Base-by-base conservation (phyloP, 139 green algal genomes). In the Haematococcus lacustris region DNA sequence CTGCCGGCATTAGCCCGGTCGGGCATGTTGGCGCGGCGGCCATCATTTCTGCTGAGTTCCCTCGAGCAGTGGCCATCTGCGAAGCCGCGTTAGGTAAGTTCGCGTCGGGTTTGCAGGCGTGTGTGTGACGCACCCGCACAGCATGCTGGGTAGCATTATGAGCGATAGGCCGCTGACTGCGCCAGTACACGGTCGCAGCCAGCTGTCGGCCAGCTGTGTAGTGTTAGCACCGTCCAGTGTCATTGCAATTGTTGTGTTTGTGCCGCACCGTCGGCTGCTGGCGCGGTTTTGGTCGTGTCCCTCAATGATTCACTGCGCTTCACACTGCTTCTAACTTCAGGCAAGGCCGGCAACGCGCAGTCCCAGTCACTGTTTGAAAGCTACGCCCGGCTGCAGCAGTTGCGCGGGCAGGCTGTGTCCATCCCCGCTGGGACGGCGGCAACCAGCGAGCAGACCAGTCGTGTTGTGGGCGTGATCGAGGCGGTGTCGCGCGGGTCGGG, bases 341-440 rank as follows among this genome's bases (percentile, higher is more conserved):
- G 32, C 64, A 70, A 51, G 13, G 71, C 72, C 37, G 72, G 72
- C 62, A 72, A 66, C 35, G 72, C 72, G 1, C 72, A 76, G 71
- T 40, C 33, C 38, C 71, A 82, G 77, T 57, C 53, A 30, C 63
- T 82, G 6, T 70, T 72, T 51, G 80, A 81, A 69, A 64, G 63
- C 4, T 83, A 83, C 38, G 74, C 81, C 3, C 65, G 78, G 33
- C 68, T 89, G 65, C 83, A 87, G 74, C 83, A 87, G 81, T 65
- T 85, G 65, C 76, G 76, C 2, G 81, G 81, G 23, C 64, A 75
- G 61, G 57, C 67, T 9, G 38, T 71, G 6, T 59, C 70, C 23
- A 73, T 83, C 25, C 83, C 83, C 7, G 25, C 78, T 28, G 82
- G 81, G 30, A 76, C 75, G 17, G 73, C 80, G 2, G 75, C 78